Percentiles rank a stretch among this genome's conserved stretches.
phyloP scores from a whole-genome alignment of 1,139 yeast species.

The Magnusiomyces ingens region DNA sequence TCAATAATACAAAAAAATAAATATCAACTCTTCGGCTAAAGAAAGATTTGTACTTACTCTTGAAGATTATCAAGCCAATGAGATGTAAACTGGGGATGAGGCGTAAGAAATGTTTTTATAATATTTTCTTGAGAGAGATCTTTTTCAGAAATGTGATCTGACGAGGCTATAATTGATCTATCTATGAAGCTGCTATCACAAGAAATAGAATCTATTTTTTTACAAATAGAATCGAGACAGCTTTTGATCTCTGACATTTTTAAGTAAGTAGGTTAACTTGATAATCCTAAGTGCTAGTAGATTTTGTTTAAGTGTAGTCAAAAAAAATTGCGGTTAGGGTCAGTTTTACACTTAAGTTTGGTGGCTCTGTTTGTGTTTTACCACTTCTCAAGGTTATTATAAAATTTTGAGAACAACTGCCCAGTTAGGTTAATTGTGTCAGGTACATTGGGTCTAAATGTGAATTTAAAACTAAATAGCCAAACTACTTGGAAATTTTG shows the following conservation, averaged over 20 bases:
- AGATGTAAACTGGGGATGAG: neutral
- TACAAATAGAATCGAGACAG: neutral
- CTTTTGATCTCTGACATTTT: neutral
- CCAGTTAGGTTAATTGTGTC: too few species aligned
- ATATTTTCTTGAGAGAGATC: neutral
- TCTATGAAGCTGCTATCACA: neutral
- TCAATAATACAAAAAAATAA: neutral
- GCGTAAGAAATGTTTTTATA: neutral
- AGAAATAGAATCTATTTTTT: neutral
- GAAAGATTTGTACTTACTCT: too few species aligned
- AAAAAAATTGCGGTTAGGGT: neutral
- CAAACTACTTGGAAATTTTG: too few species aligned
- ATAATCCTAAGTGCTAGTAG: neutral
- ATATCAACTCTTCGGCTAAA: too few species aligned
- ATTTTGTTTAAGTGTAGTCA: neutral
- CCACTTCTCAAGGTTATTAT: too few species aligned
- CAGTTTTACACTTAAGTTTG: too few species aligned
- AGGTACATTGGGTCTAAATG: too few species aligned
- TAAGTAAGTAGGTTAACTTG: neutral
- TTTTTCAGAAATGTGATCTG: neutral
- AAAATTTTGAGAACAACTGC: too few species aligned
- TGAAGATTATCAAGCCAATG: slow-evolving; percentile 2
- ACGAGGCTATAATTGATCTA: neutral
- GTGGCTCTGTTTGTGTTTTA: too few species aligned
- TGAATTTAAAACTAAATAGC: too few species aligned